Conservation (phyloP, 2,329 filamentous ascomycete genomes). For the Plectosphaerella cucumerina region DNA sequence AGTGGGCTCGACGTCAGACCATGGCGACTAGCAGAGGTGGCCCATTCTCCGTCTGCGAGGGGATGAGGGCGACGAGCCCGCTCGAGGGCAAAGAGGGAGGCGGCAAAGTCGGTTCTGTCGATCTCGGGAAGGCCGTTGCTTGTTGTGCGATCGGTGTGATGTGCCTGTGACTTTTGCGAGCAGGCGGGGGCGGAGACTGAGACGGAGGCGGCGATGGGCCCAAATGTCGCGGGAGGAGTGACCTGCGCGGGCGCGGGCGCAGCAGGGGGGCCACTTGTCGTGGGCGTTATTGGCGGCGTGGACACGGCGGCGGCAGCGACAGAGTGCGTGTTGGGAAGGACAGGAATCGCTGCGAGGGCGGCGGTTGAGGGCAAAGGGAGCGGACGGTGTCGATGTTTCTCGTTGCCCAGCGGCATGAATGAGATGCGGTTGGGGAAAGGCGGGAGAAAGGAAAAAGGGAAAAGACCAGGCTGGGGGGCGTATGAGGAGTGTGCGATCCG, state of each 20-base stretch:
- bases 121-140: neutral
- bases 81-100: neutral
- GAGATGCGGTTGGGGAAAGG: conserved; percentile 2
- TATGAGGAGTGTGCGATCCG: too few relatives aligned
- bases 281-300: neutral
- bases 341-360: conserved; percentile 1
- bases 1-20: conserved; percentile 19
- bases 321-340: neutral
- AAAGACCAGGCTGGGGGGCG: neutral
- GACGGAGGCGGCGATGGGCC: conserved; percentile 2
- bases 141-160: too few relatives aligned
- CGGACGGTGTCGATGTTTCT: conserved; percentile 2
- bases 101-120: conserved; percentile 11
- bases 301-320: neutral
- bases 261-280: neutral
- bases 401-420: conserved; percentile 15
- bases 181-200: neutral
- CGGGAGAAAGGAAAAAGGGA: neutral
- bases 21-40: conserved; percentile 21
- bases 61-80: conserved; percentile 9
- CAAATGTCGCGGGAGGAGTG: conserved; percentile 1
- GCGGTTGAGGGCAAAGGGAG: neutral
- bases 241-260: neutral
- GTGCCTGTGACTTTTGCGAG: neutral
- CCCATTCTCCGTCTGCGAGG: conserved; percentile 8